Base-by-base conservation (phyloP, 768 basidiomycete genomes). In the Omphalotus guepiniiformis region DNA sequence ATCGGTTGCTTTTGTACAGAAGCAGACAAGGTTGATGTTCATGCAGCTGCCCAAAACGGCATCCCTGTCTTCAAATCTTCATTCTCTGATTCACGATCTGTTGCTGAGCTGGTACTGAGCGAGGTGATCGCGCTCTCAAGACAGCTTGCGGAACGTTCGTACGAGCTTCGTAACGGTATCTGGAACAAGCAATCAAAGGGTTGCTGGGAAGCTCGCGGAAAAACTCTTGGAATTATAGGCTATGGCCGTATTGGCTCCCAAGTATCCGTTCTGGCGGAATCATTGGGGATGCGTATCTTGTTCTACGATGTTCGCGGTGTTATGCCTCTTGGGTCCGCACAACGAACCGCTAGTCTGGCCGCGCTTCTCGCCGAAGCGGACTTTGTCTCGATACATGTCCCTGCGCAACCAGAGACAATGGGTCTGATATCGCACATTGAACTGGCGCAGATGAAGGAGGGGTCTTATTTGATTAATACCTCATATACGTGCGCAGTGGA, bases 1-100 rank as follows among this genome's bases (percentile, higher is more conserved):
- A 92, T 98, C 53, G 95, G 96, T 11, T 99, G 96, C 67, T 99
- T 99, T 79, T 99, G 96, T 70, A 99, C 98, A 55, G 96, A 96
- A 41, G 94, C 92, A 43, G 98, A 98, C 68, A 95, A 98, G 67
- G 96, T 98, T 55, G 93, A 97, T 63, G 83, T 99, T 38, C 51
- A 63, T 40, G 82, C 87, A 2, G 93, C 94, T 21, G 82, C 87
- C 29, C 80, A 80, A 45, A 82, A 88, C 42, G 96, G 96, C 50
- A 88, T 99, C 55, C 92, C 95, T 25, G 95, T 99, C 47, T 99
- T 99, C 78, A 99, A 99, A 67, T 98, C 96, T 5, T 96, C 96
- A 28, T 95, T 94, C 71, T 94, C 92, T 62, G 97, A 96, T 74
- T 98, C 96, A 26, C 90, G 96, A 56, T 98, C 96, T 1, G 96